Evolutionary conservation across 2,329 filamentous ascomycete genomes (phyloP), one percentile per base, ranked within the genome.

Genomic region (Cladosporium sp.): DNA sequence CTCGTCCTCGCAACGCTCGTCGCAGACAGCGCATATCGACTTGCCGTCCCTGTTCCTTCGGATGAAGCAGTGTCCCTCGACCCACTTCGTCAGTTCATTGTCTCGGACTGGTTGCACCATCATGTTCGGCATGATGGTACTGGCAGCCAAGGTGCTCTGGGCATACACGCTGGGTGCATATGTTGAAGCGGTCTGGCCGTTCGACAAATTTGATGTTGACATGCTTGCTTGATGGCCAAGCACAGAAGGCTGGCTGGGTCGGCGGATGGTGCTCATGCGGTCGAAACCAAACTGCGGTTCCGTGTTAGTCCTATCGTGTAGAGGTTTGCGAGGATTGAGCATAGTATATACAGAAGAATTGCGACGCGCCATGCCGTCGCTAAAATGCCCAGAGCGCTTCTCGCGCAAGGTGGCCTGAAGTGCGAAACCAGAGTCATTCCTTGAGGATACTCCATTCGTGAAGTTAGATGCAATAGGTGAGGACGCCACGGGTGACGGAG

Each of bases 311-410:
- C 64, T 62, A 54, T 68, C 64, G 39, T 59, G 59, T 40, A 66
- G 58, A 32, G 62, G 65, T 61, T 64, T 62, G 39, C 61, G 61
- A 57, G 61, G 58, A 48, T 65, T 64, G 60, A 68, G 64, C 63
- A 68, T 64, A 58, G 64, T 65, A 65, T 68, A 66, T 71, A 78
- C 76, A 62, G 92, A 96, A n/a, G 92, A 96, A 76, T 92, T 97
- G 63, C 93, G 85, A 59, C 92, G 84, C n/a, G 88, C 88, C 63
- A 79, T 74, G 57, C 88, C 84, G 67, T 94, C 89, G 12, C 49
- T 49, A 65, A 97, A 96, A 71, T 97, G 91, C 1, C 90, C 92
- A 3, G 94, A 97, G 52, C 93, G 85, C 77, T 97, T 99, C 75
- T 97, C 94, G 32, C 91, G 86, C 58, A 99, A 78, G 4, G 90